Evolutionary conservation across 208 protist species (phyloP), one percentile per base, ranked within the genome.

Genomic region (Giardia duodenalis): DNA sequence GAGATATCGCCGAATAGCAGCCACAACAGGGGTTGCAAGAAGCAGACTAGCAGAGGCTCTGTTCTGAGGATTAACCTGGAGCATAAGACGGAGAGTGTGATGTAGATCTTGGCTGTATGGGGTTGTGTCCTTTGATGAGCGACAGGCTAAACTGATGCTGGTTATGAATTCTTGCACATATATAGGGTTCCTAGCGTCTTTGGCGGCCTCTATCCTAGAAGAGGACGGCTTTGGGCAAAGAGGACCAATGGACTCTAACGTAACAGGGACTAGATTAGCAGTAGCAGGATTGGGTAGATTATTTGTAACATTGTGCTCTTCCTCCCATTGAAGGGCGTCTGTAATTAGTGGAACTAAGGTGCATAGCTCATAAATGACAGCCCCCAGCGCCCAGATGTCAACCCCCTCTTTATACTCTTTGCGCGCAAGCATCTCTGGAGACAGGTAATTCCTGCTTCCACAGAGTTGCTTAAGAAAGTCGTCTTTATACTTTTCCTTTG

Each of bases 341-440:
- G 57, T 39, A 76, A 30, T 30, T 30, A 76, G 30, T 76, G 10
- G 57, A 30, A 76, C 57, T 10, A 76, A 76, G 19, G 57, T 76
- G 30, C 57, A 76, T 10, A 76, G 19, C 57, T 76, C 57, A 30
- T 76, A 76, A 30, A 76, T 76, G 57, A 10, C 10, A 10, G 57
- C 57, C 57, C 57, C 57, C 57, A 76, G 30, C 57, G 57, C 57
- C 57, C 57, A 76, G 57, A 76, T 76, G 57, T 76, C 57, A 76
- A 76, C 57, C 30, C 30, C 30, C 19, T 76, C 57, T 76, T 10
- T 76, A 76, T 76, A 76, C 57, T 39, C 57, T 30, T 76, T 76
- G 19, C 57, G 57, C 57, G 10, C 57, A 76, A 76, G 57, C 10
- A 76, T 10, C 30, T 76, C 57, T 30, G 57, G 57, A 10, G 57